Conservation (phyloP, 164 flowering plant genomes). For the Chimonanthus salicifolius region DNA sequence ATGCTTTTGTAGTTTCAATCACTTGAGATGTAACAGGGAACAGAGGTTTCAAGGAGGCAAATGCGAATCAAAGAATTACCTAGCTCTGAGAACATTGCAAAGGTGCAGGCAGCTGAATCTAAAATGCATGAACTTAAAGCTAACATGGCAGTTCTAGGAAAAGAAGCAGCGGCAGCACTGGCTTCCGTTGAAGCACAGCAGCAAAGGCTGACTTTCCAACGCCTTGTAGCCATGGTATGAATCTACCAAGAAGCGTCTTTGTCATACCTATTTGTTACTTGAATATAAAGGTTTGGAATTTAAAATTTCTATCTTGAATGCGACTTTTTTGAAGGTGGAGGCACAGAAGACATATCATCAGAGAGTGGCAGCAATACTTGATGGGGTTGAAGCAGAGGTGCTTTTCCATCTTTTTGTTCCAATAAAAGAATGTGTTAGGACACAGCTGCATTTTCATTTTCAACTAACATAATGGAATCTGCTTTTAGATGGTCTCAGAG, state of each 20-base stretch:
- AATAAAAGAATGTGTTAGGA: not conserved
- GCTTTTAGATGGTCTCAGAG: constrained; percentile 77
- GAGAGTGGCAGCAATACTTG: constrained; percentile 74
- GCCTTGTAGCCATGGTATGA: constrained; percentile 88
- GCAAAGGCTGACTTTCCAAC: constrained; percentile 84
- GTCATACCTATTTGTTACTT: not conserved
- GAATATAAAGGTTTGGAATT: not conserved
- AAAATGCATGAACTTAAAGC: constrained; percentile 88
- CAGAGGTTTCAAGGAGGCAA: constrained; percentile 78
- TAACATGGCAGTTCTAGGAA: constrained; percentile 93
- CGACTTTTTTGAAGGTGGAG: constrained; percentile 59
- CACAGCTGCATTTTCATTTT: constrained; percentile 3
- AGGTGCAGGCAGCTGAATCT: constrained; percentile 77
- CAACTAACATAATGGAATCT: not conserved
- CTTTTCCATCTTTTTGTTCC: constrained; percentile 9
- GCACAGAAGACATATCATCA: constrained; percentile 75
- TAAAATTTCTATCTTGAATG: not conserved
- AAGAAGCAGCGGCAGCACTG: constrained; percentile 93
- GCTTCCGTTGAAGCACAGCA: constrained; percentile 96
- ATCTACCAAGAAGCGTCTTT: not conserved
- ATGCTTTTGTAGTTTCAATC: constrained; percentile 14
- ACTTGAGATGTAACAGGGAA: constrained; percentile 42
- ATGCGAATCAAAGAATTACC: constrained; percentile 69
- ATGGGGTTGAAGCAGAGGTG: constrained; percentile 88
- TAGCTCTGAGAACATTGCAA: constrained; percentile 64